Evolutionary conservation across 805 yeast genomes (phyloP).

Genomic region (Candida pini): DNA sequence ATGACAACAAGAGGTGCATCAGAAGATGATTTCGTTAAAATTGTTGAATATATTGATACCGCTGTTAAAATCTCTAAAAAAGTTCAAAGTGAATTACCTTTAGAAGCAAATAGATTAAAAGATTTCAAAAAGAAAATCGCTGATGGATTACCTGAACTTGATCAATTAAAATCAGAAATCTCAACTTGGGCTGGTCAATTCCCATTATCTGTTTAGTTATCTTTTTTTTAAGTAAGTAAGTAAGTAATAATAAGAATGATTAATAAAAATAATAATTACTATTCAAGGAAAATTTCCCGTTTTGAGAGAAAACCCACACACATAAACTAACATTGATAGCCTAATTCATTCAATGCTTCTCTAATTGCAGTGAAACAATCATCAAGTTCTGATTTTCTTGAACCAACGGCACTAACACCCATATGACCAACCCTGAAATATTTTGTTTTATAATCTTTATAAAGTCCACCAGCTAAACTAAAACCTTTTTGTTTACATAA

Average conservation of each 20-base stretch:
- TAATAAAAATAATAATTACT: neutral
- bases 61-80: slow-evolving; percentile 74
- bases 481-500: slow-evolving; percentile 59
- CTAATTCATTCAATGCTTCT: slow-evolving; percentile 35
- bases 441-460: slow-evolving; percentile 68
- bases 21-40: slow-evolving; percentile 69
- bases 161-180: slow-evolving; percentile 68
- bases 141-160: slow-evolving; percentile 65
- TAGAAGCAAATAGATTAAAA: slow-evolving; percentile 90
- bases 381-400: slow-evolving; percentile 48
- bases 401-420: slow-evolving; percentile 74
- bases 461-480: slow-evolving; percentile 86
- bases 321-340: slow-evolving; percentile 31
- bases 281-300: neutral
- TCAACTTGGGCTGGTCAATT: slow-evolving; percentile 86
- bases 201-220: slow-evolving; percentile 55
- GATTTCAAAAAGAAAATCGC: slow-evolving; percentile 86
- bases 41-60: slow-evolving; percentile 71
- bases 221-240: neutral
- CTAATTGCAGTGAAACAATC: slow-evolving; percentile 42
- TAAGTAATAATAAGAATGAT: slow-evolving; percentile 19
- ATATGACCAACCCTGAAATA: slow-evolving; percentile 95
- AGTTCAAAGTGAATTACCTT: slow-evolving; percentile 75
- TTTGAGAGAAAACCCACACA: slow-evolving; percentile 31
- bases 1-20: slow-evolving; percentile 96